phyloP scores from a whole-genome alignment of 2,329 filamentous ascomycete genomes.

The Onygena corvina region DNA sequence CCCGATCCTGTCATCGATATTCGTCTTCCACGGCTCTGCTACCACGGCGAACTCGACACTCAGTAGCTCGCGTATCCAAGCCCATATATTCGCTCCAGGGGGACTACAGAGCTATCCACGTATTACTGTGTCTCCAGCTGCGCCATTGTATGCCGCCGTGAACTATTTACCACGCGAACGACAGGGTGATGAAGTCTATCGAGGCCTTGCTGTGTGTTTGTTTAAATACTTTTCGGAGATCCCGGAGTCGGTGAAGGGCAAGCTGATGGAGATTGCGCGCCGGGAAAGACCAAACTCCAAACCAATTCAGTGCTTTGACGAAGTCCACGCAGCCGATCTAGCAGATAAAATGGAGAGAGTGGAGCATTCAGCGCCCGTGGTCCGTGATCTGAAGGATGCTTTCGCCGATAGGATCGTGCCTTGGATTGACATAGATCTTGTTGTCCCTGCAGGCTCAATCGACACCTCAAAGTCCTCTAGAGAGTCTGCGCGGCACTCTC shows the following conservation, averaged over 20 bases:
- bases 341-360: slow-evolving; percentile 73
- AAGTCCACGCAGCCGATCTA: slow-evolving; percentile 84
- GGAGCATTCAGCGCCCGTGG: slow-evolving; percentile 61
- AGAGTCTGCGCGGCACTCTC: slow-evolving; percentile 49
- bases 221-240: slow-evolving; percentile 91
- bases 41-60: slow-evolving; percentile 76
- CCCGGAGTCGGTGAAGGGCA: slow-evolving; percentile 60
- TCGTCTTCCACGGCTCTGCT: slow-evolving; percentile 86
- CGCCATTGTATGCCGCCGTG: slow-evolving; percentile 80
- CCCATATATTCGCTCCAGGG: slow-evolving; percentile 80
- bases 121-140: slow-evolving; percentile 85
- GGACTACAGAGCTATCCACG: slow-evolving; percentile 83
- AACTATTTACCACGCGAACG: slow-evolving; percentile 81
- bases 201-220: slow-evolving; percentile 80
- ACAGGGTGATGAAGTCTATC: slow-evolving; percentile 87
- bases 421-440: slow-evolving; percentile 77
- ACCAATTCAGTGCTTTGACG: slow-evolving; percentile 62
- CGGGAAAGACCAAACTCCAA: slow-evolving; percentile 49
- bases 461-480: slow-evolving; percentile 43
- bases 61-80: slow-evolving; percentile 86
- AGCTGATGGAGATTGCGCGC: slow-evolving; percentile 47
- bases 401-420: slow-evolving; percentile 70
- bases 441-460: slow-evolving; percentile 68
- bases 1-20: slow-evolving; percentile 62
- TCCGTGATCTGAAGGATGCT: slow-evolving; percentile 60